These are phyloP conservation scores for Passiflora organensis DNA, from an alignment of 345 rosid species.

Conservation along the genomic window DNA sequence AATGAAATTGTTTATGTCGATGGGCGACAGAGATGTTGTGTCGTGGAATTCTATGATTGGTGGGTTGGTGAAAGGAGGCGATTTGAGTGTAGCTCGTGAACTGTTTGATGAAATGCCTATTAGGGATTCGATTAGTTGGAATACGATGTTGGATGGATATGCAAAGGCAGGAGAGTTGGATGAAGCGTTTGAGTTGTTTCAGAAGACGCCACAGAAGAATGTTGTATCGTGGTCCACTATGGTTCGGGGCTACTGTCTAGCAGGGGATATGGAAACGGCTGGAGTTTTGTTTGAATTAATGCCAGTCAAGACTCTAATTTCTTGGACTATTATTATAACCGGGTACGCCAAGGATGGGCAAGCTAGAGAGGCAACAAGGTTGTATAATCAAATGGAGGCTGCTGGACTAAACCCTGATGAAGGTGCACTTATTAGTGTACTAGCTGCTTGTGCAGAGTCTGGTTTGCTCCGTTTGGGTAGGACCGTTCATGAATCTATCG, in stretches of 20 bases:
- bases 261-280: slow-evolving; percentile 86
- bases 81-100: slow-evolving; percentile 44
- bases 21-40: slow-evolving; percentile 60
- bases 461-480: slow-evolving; percentile 68
- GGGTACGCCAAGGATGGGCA: slow-evolving; percentile 76
- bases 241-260: slow-evolving; percentile 65
- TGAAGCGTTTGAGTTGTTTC: slow-evolving; percentile 59
- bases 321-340: slow-evolving; percentile 84
- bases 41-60: slow-evolving; percentile 78
- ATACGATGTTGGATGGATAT: slow-evolving; percentile 73
- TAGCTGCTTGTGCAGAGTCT: slow-evolving; percentile 82
- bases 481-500: slow-evolving; percentile 50
- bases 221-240: slow-evolving; percentile 84
- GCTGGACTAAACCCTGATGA: slow-evolving; percentile 52
- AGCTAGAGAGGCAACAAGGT: slow-evolving; percentile 45
- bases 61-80: slow-evolving; percentile 55
- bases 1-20: slow-evolving; percentile 46
- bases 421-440: slow-evolving; percentile 56
- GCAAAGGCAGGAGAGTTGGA: slow-evolving; percentile 62
- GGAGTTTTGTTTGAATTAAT: slow-evolving; percentile 68
- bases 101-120: slow-evolving; percentile 78
- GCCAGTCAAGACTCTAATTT: slow-evolving; percentile 66
- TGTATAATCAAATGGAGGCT: slow-evolving; percentile 56
- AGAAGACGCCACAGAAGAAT: slow-evolving; percentile 67
- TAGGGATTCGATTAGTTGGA: slow-evolving; percentile 77